Base-by-base conservation (phyloP, 768 basidiomycete species). In the Boletus rubroflammeus region DNA sequence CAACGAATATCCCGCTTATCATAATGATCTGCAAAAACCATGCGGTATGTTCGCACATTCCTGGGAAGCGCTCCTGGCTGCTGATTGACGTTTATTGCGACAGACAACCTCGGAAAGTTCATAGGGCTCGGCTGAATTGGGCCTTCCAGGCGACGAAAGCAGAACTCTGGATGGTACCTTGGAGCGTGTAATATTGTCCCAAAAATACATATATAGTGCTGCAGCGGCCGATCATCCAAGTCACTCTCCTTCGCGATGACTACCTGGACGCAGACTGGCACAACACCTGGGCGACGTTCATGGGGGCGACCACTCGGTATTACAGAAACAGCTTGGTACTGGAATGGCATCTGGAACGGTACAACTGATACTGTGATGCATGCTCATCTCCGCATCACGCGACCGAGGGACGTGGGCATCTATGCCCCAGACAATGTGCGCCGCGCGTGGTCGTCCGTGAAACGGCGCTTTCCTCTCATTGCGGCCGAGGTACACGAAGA, bases 381-480 rank as follows among this genome's bases (percentile, higher is more conserved):
- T 40, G 67, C 72, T 8, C 68, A 74, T 51, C 60, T 82, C 11
- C 45, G 45, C 45, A 32, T 32, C 29, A 47, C 31, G 31, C 45
- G 21, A 23, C 31, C 45, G 14, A 19, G 21, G 5, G 60, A 51
- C 56, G 41, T 52, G 59, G 38, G 44, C 72, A 49, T 60, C 47
- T 58, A 62, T 50, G 47, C 61, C 26, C 48, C 58, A 2, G 57
- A 61, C 9, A 78, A 76, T 53, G 60, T 82, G 31, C 47, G 44
- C 6, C 64, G 69, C 26, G 70, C 77, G 7, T 84, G 81, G 81
- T 51, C 62, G n/a, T 60, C 70, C 29, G 61, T 81, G 35, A 83
- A 84, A 62, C 69, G 62, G 26, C 73, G 68, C 31, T 81, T 75
- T 56, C 82, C 82, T 3, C 67, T 83, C 5, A 75, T 83, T 28